phyloP scores from a whole-genome alignment of 805 yeast species.

The Teunomyces tritomae region DNA sequence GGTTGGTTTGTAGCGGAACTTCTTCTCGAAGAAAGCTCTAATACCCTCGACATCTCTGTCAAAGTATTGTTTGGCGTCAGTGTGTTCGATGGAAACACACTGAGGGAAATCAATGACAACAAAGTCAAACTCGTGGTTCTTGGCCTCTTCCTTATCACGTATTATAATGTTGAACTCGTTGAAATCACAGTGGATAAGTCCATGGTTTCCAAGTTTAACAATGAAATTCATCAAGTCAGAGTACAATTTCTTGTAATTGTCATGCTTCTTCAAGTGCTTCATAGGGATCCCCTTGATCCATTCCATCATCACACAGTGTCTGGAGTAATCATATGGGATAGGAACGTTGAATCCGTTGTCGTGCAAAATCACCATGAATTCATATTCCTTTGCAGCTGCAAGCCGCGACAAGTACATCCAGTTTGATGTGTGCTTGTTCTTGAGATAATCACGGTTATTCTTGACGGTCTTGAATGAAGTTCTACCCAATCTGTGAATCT shows the following conservation, averaged over 20 bases:
- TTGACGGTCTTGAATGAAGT: slow-evolving; percentile 90
- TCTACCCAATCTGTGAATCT: slow-evolving; percentile 91
- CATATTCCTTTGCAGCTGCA: slow-evolving; percentile 91
- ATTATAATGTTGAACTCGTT: slow-evolving; percentile 95
- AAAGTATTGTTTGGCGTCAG: slow-evolving; percentile 84
- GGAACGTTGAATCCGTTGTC: slow-evolving; percentile 84
- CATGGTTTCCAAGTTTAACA: slow-evolving; percentile 79
- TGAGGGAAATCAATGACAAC: slow-evolving; percentile 98
- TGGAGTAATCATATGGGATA: slow-evolving; percentile 78
- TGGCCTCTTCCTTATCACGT: slow-evolving; percentile 54
- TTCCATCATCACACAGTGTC: slow-evolving; percentile 94
- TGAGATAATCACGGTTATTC: slow-evolving; percentile 88
- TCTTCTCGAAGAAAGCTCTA: slow-evolving; percentile 74
- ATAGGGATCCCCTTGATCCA: slow-evolving; percentile 85
- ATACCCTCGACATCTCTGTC: slow-evolving; percentile 92
- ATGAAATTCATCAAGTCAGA: slow-evolving; percentile 84
- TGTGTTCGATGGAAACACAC: slow-evolving; percentile 89
- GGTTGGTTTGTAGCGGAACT: slow-evolving; percentile 69
- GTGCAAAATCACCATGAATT: slow-evolving; percentile 76
- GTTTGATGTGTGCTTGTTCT: slow-evolving; percentile 66
- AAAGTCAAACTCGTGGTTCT: slow-evolving; percentile 59
- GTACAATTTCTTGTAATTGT: slow-evolving; percentile 68
- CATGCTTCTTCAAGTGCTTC: slow-evolving; percentile 75
- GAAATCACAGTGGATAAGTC: slow-evolving; percentile 95
- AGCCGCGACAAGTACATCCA: slow-evolving; percentile 92